Evolutionary conservation across 2,329 filamentous ascomycete species (phyloP).

Genomic region (Magnaporthales sp.): DNA sequence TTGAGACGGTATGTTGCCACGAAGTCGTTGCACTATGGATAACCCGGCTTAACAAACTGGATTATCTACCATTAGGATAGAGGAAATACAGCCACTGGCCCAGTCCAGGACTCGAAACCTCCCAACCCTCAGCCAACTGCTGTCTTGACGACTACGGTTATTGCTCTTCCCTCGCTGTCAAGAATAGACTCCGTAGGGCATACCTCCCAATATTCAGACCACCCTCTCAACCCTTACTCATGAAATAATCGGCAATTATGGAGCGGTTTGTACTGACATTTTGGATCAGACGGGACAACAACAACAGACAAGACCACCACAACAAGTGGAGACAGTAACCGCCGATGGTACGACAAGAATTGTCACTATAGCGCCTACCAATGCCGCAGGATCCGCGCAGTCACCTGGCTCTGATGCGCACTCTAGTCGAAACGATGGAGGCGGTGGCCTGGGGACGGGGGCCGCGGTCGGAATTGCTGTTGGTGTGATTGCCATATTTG

Average conservation of each 20-base stretch:
- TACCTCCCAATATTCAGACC: not conserved
- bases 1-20: not conserved
- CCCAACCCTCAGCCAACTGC: not conserved
- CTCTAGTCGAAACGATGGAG: slow-evolving; percentile 11
- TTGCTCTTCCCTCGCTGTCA: not conserved
- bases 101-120: not conserved
- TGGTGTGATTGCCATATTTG: slow-evolving; percentile 28
- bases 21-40: not conserved
- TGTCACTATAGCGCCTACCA: slow-evolving; percentile 40
- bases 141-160: not conserved
- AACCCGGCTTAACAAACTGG: slow-evolving; percentile 1
- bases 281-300: not conserved
- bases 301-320: not conserved
- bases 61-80: not conserved
- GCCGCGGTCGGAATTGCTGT: slow-evolving; percentile 43
- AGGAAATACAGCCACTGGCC: not conserved
- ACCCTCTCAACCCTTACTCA: not conserved
- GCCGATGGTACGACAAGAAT: slow-evolving; percentile 43
- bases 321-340: slow-evolving; percentile 41
- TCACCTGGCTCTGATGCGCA: not conserved
- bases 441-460: slow-evolving; percentile 31
- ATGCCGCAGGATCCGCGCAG: slow-evolving; percentile 11
- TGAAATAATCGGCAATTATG: not conserved
- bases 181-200: not conserved
- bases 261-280: not conserved